phyloP scores from a whole-genome alignment of 768 basidiomycete species.

The Baorangia bicolor region DNA sequence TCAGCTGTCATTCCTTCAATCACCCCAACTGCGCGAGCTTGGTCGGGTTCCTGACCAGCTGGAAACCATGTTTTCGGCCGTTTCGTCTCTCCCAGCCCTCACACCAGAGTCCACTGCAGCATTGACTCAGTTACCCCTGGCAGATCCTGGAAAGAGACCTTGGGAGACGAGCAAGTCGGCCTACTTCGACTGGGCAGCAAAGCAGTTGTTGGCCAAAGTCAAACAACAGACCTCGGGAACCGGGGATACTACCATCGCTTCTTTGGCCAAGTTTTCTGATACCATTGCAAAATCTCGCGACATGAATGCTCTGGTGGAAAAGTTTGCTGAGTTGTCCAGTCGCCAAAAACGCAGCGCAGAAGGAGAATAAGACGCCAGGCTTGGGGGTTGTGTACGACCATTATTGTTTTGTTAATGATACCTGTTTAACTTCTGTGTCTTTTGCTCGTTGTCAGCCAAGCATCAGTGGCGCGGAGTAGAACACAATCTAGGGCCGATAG shows the following conservation, averaged over 20 bases:
- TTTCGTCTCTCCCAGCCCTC: slow-evolving; percentile 50
- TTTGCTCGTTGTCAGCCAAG: neutral
- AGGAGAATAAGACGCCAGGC: neutral
- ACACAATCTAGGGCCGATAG: neutral
- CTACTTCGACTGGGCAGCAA: slow-evolving; percentile 76
- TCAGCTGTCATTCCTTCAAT: slow-evolving; percentile 44
- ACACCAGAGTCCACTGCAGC: slow-evolving; percentile 40
- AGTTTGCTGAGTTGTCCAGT: neutral
- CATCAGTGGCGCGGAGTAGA: neutral
- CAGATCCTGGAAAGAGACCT: slow-evolving; percentile 64
- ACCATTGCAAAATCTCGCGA: slow-evolving; percentile 19
- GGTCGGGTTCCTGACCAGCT: slow-evolving; percentile 41
- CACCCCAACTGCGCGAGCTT: slow-evolving; percentile 41
- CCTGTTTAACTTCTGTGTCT: neutral
- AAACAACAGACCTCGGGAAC: slow-evolving; percentile 19
- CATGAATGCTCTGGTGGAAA: slow-evolving; percentile 18
- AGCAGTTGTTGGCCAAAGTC: slow-evolving; percentile 45
- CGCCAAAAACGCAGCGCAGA: neutral
- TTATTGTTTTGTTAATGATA: neutral
- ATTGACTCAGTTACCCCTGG: slow-evolving; percentile 29
- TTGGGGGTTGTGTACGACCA: neutral
- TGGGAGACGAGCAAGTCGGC: slow-evolving; percentile 79
- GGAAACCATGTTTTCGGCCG: slow-evolving; percentile 43
- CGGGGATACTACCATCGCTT: slow-evolving; percentile 22
- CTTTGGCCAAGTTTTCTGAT: slow-evolving; percentile 19